Conservation (phyloP, 129 eudicot species). For the Escallonia rubra region DNA sequence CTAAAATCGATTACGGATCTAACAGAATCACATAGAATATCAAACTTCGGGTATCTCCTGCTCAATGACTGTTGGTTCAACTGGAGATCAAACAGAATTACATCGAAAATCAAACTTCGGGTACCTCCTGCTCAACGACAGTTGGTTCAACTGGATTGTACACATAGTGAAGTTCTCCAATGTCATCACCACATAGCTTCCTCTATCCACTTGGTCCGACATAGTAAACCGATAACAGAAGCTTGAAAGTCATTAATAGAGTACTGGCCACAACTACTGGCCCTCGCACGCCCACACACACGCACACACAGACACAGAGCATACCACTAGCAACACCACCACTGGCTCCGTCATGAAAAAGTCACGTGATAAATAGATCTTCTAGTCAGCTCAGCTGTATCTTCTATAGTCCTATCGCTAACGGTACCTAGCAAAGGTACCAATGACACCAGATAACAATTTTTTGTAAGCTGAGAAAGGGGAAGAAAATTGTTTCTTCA, state of each 20-base stretch:
- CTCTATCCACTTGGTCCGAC: conserved; percentile 96
- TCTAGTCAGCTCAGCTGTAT: conserved; percentile 95
- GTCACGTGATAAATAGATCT: conserved; percentile 95
- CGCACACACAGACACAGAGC: background rate
- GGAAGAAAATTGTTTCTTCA: too few relatives aligned
- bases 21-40: too few relatives aligned
- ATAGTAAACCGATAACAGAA: conserved; percentile 50
- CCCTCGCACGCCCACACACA: background rate
- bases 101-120: conserved; percentile 26
- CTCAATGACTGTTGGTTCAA: too few relatives aligned
- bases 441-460: background rate
- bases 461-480: too few relatives aligned
- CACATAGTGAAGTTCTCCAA: conserved; percentile 84
- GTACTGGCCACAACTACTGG: background rate
- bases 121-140: conserved; percentile 69
- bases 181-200: conserved; percentile 89
- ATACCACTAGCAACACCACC: conserved; percentile 99
- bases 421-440: conserved; percentile 41
- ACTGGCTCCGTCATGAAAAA: conserved; percentile 97
- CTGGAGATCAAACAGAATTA: too few relatives aligned
- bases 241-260: background rate
- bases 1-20: too few relatives aligned
- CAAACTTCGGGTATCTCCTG: too few relatives aligned
- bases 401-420: conserved; percentile 79
- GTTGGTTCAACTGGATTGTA: conserved; percentile 77